Conservation (phyloP, 768 basidiomycete species). For the Gelatoporia subvermispora region DNA sequence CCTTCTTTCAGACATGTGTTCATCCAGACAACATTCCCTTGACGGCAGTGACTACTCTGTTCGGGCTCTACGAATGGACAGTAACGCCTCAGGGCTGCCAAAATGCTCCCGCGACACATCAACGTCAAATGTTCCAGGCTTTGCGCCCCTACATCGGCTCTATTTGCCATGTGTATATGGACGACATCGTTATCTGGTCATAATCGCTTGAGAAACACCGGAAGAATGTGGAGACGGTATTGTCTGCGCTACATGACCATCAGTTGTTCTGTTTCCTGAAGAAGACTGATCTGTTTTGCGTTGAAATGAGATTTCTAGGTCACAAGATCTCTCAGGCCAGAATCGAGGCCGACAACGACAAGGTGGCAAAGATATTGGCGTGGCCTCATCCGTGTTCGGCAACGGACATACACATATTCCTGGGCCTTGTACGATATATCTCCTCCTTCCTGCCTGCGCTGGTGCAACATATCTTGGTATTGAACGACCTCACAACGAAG, state of each 20-base stretch:
- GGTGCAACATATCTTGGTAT: conserved; percentile 12
- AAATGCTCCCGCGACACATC: conserved; percentile 32
- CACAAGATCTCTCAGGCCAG: conserved; percentile 27
- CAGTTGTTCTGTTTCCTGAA: conserved; percentile 23
- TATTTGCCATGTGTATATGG: conserved; percentile 41
- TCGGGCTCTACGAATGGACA: conserved; percentile 36
- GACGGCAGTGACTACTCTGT: conserved; percentile 35
- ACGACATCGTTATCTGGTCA: conserved; percentile 44
- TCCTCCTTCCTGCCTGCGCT: conserved; percentile 14
- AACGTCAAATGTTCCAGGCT: conserved; percentile 26
- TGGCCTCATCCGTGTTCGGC: conserved; percentile 28
- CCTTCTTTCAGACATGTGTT: conserved; percentile 29
- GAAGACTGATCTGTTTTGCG: conserved; percentile 24
- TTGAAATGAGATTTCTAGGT: conserved; percentile 28
- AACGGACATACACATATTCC: conserved; percentile 10
- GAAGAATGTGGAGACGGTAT: conserved; percentile 13
- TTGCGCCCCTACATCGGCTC: conserved; percentile 30
- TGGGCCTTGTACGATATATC: conserved; percentile 18
- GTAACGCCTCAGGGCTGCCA: conserved; percentile 37
- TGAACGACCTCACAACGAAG: conserved; percentile 20
- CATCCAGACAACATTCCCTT: conserved; percentile 24
- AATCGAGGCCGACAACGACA: conserved; percentile 24
- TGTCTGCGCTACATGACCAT: conserved; percentile 11
- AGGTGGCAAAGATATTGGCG: conserved; percentile 21
- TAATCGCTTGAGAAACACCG: conserved; percentile 24